These are phyloP conservation scores for Pseudogymnoascus sp. DNA, from an alignment of 2,329 filamentous ascomycete genomes.

Conservation along the genomic window DNA sequence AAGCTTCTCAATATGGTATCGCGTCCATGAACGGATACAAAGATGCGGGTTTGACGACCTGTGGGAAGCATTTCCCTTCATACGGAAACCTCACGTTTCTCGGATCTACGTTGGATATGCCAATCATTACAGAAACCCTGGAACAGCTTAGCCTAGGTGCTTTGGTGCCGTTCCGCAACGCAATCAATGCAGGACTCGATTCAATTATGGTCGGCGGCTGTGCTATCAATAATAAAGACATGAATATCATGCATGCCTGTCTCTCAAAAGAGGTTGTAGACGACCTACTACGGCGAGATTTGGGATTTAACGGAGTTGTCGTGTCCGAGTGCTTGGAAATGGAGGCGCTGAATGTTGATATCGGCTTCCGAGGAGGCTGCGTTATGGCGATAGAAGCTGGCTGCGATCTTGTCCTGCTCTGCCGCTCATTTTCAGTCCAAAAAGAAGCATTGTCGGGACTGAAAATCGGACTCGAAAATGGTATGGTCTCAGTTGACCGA, in stretches of 20 bases:
- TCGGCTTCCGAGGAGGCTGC: slow-evolving; percentile 92
- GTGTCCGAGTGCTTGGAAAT: slow-evolving; percentile 95
- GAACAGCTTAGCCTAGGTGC: slow-evolving; percentile 91
- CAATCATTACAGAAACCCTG: slow-evolving; percentile 89
- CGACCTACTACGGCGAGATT: slow-evolving; percentile 76
- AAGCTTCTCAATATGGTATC: slow-evolving; percentile 87
- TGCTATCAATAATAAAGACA: slow-evolving; percentile 80
- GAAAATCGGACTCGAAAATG: slow-evolving; percentile 82
- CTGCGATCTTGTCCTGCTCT: slow-evolving; percentile 84
- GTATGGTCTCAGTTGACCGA: slow-evolving; percentile 73
- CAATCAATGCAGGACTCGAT: slow-evolving; percentile 78
- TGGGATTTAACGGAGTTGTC: slow-evolving; percentile 85
- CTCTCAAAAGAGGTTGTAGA: slow-evolving; percentile 90
- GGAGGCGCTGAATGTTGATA: slow-evolving; percentile 91
- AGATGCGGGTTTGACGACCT: slow-evolving; percentile 79
- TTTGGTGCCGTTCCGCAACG: slow-evolving; percentile 83
- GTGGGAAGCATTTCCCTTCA: slow-evolving; percentile 93
- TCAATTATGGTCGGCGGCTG: slow-evolving; percentile 95
- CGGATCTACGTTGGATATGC: slow-evolving; percentile 83
- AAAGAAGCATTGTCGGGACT: slow-evolving; percentile 86
- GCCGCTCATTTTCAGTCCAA: slow-evolving; percentile 79
- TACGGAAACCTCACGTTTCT: slow-evolving; percentile 94
- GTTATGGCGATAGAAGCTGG: slow-evolving; percentile 97
- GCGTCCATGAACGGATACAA: slow-evolving; percentile 89
- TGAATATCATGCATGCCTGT: slow-evolving; percentile 94